Conservation (phyloP, 2,329 filamentous ascomycete genomes). For the Phialophora tarda region DNA sequence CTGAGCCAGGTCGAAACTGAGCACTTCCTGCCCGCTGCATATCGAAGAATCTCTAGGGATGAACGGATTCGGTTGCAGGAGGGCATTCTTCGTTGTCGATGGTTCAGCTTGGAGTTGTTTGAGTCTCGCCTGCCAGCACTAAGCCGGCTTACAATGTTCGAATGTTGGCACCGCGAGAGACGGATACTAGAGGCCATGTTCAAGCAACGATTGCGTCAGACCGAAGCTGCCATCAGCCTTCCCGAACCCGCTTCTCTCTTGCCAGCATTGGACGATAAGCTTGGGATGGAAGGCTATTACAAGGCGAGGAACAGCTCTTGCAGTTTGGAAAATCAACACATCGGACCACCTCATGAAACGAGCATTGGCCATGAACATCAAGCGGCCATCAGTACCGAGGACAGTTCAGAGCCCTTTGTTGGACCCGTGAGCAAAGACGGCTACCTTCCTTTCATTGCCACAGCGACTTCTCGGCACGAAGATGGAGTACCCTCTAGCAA, state of each 20-base stretch:
- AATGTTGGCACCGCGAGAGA: slow-evolving; percentile 43
- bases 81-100: slow-evolving; percentile 46
- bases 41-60: slow-evolving; percentile 40
- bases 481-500: neutral
- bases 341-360: neutral
- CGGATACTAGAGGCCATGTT: neutral
- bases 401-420: slow-evolving; percentile 5
- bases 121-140: slow-evolving; percentile 45
- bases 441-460: neutral
- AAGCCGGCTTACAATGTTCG: slow-evolving; percentile 44
- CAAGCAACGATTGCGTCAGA: neutral
- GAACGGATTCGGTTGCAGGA: slow-evolving; percentile 46
- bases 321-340: neutral
- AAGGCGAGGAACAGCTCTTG: slow-evolving; percentile 1
- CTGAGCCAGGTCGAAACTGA: slow-evolving; percentile 46
- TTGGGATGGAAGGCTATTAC: slow-evolving; percentile 27
- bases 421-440: neutral
- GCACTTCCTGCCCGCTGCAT: slow-evolving; percentile 47
- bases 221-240: neutral
- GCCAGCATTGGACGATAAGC: slow-evolving; percentile 19
- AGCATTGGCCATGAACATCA: neutral
- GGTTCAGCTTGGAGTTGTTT: slow-evolving; percentile 49
- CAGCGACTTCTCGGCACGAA: neutral
- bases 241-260: neutral
- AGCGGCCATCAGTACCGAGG: neutral